A percentile compares a stretch with the other conserved stretches of the same genome.
Conservation (phyloP, 805 yeast genomes). For the Teunomyces pallodes region DNA sequence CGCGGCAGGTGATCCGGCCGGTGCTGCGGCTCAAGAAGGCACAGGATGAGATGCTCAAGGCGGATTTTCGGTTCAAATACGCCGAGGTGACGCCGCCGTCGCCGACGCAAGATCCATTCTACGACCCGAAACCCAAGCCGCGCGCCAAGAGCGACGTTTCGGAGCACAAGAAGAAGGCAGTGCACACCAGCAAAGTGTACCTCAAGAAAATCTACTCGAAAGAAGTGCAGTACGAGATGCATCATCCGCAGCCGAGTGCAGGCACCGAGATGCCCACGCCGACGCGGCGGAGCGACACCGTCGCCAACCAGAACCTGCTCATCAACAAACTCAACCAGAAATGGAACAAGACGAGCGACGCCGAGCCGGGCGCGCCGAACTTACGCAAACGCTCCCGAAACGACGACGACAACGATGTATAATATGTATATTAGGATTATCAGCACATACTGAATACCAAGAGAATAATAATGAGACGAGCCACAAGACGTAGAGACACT, state of each 20-base stretch:
- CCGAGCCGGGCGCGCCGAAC: slow-evolving; percentile 1
- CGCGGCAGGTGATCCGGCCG: background rate
- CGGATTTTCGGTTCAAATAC: slow-evolving; percentile 23
- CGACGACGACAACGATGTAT: slow-evolving; percentile 3
- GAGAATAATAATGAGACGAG: too few species aligned
- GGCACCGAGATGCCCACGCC: background rate
- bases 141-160: slow-evolving; percentile 9
- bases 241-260: slow-evolving; percentile 9
- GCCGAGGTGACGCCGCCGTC: slow-evolving; percentile 26
- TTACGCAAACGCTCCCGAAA: slow-evolving; percentile 1
- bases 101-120: slow-evolving; percentile 10
- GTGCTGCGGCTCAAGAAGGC: background rate
- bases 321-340: slow-evolving; percentile 35
- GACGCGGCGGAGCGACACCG: background rate
- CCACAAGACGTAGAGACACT: too few species aligned
- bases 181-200: slow-evolving; percentile 11
- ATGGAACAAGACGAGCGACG: slow-evolving; percentile 33
- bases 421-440: slow-evolving; percentile 1
- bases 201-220: slow-evolving; percentile 35
- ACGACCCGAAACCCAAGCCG: slow-evolving; percentile 10
- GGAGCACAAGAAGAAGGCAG: slow-evolving; percentile 17
- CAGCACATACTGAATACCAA: too few species aligned
- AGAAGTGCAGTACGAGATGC: slow-evolving; percentile 38
- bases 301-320: slow-evolving; percentile 20
- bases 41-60: slow-evolving; percentile 10